Conservation (phyloP, 176 grass and related monocot genomes). For the Tillandsia leiboldiana region DNA sequence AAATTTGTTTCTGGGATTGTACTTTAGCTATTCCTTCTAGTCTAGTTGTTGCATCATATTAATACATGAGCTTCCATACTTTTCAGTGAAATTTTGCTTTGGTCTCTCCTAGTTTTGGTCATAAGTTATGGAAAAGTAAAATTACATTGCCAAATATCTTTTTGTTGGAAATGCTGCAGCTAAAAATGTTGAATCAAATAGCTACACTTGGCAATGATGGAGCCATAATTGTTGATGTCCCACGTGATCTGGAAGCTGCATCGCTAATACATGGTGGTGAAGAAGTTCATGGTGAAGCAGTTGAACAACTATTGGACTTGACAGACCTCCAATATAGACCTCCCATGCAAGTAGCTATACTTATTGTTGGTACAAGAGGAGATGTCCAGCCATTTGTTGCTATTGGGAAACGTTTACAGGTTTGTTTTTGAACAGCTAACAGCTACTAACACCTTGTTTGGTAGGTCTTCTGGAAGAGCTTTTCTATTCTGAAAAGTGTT, state of each 20-base stretch:
- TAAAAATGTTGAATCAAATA: slow-evolving; percentile 72
- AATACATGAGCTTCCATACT: too few species aligned
- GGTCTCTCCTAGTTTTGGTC: too few species aligned
- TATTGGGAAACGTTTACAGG: slow-evolving; percentile 92
- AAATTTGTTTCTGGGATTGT: too few species aligned
- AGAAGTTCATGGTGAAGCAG: slow-evolving; percentile 33
- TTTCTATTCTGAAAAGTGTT: too few species aligned
- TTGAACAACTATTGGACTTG: slow-evolving; percentile 38
- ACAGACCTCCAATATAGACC: slow-evolving; percentile 53
- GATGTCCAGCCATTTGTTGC: slow-evolving; percentile 98
- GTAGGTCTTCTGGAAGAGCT: too few species aligned
- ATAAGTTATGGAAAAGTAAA: too few species aligned
- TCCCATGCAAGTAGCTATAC: slow-evolving; percentile 87
- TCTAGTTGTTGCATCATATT: too few species aligned
- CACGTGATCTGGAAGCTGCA: slow-evolving; percentile 48
- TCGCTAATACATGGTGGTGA: slow-evolving; percentile 19
- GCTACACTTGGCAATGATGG: slow-evolving; percentile 83
- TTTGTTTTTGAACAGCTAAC: slow-evolving; percentile 18
- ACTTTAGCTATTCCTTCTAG: too few species aligned
- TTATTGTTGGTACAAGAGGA: slow-evolving; percentile 97
- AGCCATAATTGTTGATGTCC: slow-evolving; percentile 84
- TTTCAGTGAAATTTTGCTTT: too few species aligned
- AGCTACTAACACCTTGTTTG: not conserved
- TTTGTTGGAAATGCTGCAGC: slow-evolving; percentile 39
- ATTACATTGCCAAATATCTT: too few species aligned